These are phyloP conservation scores for Macrolepiota albuminosa DNA, from an alignment of 768 basidiomycete genomes.

Conservation along the genomic window DNA sequence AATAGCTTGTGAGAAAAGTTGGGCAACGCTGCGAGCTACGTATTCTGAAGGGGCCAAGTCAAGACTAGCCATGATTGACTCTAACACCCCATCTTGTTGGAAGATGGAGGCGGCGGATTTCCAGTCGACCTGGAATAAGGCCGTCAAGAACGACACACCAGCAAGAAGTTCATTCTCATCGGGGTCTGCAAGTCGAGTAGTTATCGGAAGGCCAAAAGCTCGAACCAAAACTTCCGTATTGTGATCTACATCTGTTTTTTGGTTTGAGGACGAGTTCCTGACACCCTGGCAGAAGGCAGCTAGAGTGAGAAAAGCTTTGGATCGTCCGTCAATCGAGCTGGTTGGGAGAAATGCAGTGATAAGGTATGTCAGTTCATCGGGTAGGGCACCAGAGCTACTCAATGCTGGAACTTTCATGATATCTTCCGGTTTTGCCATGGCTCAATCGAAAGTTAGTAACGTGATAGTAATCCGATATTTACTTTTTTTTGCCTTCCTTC, in stretches of 20 bases:
- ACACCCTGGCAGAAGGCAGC: slow-evolving; percentile 64
- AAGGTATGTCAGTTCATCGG: slow-evolving; percentile 52
- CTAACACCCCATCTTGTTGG: slow-evolving; percentile 53
- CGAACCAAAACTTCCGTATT: slow-evolving; percentile 46
- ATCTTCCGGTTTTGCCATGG: slow-evolving; percentile 6
- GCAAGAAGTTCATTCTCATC: slow-evolving; percentile 47
- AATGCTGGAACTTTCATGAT: slow-evolving; percentile 14
- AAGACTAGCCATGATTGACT: slow-evolving; percentile 62
- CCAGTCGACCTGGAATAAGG: slow-evolving; percentile 82
- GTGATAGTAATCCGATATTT: background rate
- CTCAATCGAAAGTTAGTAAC: background rate
- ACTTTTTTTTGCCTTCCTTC: background rate
- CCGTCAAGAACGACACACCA: slow-evolving; percentile 65
- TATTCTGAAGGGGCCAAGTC: slow-evolving; percentile 53
- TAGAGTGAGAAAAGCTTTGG: slow-evolving; percentile 68
- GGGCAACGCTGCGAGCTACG: slow-evolving; percentile 59
- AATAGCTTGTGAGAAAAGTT: slow-evolving; percentile 70
- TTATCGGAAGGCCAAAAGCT: slow-evolving; percentile 46
- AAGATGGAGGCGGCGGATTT: slow-evolving; percentile 63
- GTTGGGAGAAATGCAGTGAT: slow-evolving; percentile 49
- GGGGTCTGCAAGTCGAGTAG: slow-evolving; percentile 48
- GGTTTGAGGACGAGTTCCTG: slow-evolving; percentile 31
- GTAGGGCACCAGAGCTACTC: slow-evolving; percentile 29
- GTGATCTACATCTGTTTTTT: slow-evolving; percentile 35
- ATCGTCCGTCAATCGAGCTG: slow-evolving; percentile 38